phyloP scores from a whole-genome alignment of 1,284 basidiomycete genomes.

The Austropuccinia psidii region DNA sequence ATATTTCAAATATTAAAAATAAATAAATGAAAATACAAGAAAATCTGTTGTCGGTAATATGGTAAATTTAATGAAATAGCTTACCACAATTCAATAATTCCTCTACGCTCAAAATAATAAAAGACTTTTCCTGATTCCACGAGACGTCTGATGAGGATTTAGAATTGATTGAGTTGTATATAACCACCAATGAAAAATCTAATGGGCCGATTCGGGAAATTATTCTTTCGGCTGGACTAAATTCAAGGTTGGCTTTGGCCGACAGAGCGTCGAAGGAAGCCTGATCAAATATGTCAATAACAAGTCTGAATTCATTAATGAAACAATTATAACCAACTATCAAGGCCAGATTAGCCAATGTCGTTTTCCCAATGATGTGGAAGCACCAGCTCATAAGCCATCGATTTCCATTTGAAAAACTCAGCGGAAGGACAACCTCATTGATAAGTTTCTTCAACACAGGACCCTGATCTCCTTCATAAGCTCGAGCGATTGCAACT shows the following conservation, averaged over 20 bases:
- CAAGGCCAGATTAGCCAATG: conserved; percentile 74
- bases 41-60: too few species aligned
- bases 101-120: not conserved
- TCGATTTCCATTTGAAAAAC: conserved; percentile 75
- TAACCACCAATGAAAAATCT: conserved; percentile 1
- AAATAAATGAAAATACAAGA: too few species aligned
- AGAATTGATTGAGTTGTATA: conserved; percentile 8
- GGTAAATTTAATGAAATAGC: too few species aligned
- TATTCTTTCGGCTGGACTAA: not conserved
- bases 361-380: conserved; percentile 75
- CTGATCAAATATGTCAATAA: not conserved
- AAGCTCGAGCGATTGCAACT: conserved; percentile 70
- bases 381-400: conserved; percentile 98
- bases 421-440: conserved; percentile 68
- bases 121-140: not conserved
- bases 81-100: not conserved
- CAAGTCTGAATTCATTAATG: too few species aligned
- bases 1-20: too few species aligned
- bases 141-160: not conserved
- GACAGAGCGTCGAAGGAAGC: conserved; percentile 1
- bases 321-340: conserved; percentile 52
- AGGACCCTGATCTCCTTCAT: conserved; percentile 74
- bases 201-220: conserved; percentile 12
- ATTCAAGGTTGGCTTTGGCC: not conserved
- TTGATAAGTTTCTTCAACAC: conserved; percentile 64